phyloP scores from a whole-genome alignment of 2,329 filamentous ascomycete genomes.

The Aspergillus puulaauensis region DNA sequence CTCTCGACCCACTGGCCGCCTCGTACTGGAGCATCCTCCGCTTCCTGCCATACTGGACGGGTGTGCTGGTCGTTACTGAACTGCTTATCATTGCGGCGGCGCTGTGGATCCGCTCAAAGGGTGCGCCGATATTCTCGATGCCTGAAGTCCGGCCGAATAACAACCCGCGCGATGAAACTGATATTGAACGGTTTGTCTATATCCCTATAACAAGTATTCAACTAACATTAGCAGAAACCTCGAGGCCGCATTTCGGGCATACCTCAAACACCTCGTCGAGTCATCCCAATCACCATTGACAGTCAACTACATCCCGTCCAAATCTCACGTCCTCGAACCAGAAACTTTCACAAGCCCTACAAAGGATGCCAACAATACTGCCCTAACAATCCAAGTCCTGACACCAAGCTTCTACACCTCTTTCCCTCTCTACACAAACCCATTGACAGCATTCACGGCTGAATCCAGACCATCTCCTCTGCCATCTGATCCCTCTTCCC shows the following conservation, averaged over 20 bases:
- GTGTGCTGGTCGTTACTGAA: not conserved
- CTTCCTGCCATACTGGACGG: constrained; percentile 9
- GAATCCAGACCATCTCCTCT: not conserved
- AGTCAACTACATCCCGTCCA: not conserved
- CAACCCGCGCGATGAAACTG: not conserved
- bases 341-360: not conserved
- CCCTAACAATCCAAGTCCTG: constrained; percentile 1
- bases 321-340: not conserved
- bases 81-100: not conserved
- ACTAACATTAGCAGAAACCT: not conserved
- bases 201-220: not conserved
- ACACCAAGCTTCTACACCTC: constrained; percentile 2
- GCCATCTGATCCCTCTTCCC: not conserved
- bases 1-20: not conserved
- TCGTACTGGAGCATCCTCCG: not conserved
- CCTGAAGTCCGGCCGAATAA: constrained; percentile 3
- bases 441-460: not conserved
- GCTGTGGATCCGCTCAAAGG: constrained; percentile 1
- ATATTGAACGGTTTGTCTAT: not conserved
- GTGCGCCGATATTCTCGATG: not conserved
- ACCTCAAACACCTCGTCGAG: not conserved
- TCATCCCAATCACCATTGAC: not conserved
- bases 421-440: not conserved
- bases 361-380: not conserved
- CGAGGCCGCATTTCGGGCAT: constrained; percentile 1